A percentile compares a stretch with the other conserved stretches of the same genome.
Evolutionary conservation across 2,329 filamentous ascomycete genomes (phyloP).

Genomic region (Seiridium cupressi): DNA sequence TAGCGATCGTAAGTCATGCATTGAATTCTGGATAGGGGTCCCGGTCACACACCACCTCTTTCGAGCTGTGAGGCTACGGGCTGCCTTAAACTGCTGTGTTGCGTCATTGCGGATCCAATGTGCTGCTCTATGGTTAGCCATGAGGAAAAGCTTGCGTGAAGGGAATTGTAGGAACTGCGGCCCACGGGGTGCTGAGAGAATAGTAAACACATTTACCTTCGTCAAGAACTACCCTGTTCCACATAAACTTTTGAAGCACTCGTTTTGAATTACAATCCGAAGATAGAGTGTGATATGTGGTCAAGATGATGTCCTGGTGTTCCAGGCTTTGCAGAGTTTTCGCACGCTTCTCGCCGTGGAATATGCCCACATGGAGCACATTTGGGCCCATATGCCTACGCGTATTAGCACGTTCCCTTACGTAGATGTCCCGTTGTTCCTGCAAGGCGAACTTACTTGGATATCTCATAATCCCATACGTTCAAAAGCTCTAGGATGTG

Average conservation of each 20-base stretch:
- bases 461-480: background rate
- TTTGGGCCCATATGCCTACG: background rate
- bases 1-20: conserved; percentile 34
- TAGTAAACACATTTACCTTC: background rate
- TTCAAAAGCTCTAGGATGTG: background rate
- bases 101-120: background rate
- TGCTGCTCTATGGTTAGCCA: background rate
- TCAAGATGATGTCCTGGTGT: conserved; percentile 6
- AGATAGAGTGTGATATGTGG: conserved; percentile 3
- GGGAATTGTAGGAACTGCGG: too few relatives aligned
- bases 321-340: background rate
- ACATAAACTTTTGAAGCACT: background rate
- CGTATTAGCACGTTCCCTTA: background rate
- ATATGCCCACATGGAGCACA: background rate
- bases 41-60: conserved; percentile 26
- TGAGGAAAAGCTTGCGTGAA: background rate
- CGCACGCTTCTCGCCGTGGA: conserved; percentile 1
- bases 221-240: conserved; percentile 1
- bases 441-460: background rate
- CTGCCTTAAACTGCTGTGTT: conserved; percentile 22
- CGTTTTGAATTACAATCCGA: background rate
- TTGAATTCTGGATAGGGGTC: conserved; percentile 35
- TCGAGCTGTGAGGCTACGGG: conserved; percentile 18
- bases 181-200: background rate
- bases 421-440: background rate